Evolutionary conservation across 805 yeast genomes (phyloP), one percentile per base, ranked within the genome.

Genomic region (Yarrowia sp.): DNA sequence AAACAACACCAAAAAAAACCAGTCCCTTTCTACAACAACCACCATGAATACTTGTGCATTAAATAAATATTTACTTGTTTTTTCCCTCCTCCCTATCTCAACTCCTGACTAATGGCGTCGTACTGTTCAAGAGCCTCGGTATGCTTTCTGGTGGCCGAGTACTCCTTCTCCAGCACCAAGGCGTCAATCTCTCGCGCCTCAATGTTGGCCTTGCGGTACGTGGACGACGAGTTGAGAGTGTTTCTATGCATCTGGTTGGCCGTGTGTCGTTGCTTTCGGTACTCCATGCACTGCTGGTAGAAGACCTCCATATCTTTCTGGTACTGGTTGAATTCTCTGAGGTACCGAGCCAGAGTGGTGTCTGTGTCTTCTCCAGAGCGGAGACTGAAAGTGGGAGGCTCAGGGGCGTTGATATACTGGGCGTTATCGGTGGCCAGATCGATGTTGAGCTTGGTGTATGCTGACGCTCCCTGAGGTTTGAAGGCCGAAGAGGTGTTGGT

Each of bases 391-490:
- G 52, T 12, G 9, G 65, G 65, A 32, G 65, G 43, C 1, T 12
- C 16, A 2, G 65, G 65, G 4, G 65, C 35, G 1, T n/a, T 9
- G 3, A 59, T 43, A 35, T 10, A 7, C 12, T 22, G n/a, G 2
- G 35, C 50, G 2, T 32, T 4, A 15, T 32, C 52, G 8, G 52
- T 45, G 10, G 26, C 52, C 5, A 59, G 52, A 16, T 59, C 65
- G n/a, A 59, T 59, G n/a, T 59, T 35, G 42, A 59, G 65, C 52
- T 45, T 59, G 4, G 41, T 35, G 42, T 35, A 59, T 11, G 65
- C 3, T 3, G 65, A 16, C 5, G 52, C 65, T 5, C 65, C 65
- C 40, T 26, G 19, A 10, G 61, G 46, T 16, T 26, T 59, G 42
- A 59, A 59, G 32, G 65, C 65, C 9, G 41, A 35, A 5, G 65